Evolutionary conservation across 768 basidiomycete species (phyloP).

Genomic region (Phaeolepiota aurea): DNA sequence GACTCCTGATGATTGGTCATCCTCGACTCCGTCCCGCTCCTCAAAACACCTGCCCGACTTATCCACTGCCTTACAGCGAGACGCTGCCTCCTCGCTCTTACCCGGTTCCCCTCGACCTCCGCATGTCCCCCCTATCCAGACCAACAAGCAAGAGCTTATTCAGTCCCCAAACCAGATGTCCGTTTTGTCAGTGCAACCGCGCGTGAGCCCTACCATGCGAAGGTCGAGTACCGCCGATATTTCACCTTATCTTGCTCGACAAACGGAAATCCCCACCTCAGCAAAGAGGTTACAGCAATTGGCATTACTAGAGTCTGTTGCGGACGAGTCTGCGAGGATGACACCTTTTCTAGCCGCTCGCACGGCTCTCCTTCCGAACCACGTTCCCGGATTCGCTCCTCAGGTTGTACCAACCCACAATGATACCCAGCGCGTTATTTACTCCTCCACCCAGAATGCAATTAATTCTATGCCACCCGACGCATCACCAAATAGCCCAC

Average conservation of each 20-base stretch:
- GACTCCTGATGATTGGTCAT: not conserved
- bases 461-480: not conserved
- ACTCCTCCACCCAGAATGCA: slow-evolving; percentile 23
- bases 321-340: slow-evolving; percentile 64
- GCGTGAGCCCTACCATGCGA: slow-evolving; percentile 22
- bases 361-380: slow-evolving; percentile 7
- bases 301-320: slow-evolving; percentile 64
- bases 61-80: too few species aligned
- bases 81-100: not conserved
- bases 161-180: not conserved
- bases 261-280: slow-evolving; percentile 44
- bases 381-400: slow-evolving; percentile 13
- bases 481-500: not conserved
- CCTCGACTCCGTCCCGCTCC: slow-evolving; percentile 1
- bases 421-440: slow-evolving; percentile 18
- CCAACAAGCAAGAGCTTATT: not conserved
- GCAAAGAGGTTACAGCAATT: slow-evolving; percentile 62
- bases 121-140: not conserved
- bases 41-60: too few species aligned
- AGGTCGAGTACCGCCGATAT: slow-evolving; percentile 54
- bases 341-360: slow-evolving; percentile 29
- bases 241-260: slow-evolving; percentile 57
- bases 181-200: slow-evolving; percentile 9
- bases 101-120: not conserved
- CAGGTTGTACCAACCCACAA: slow-evolving; percentile 14